phyloP scores from a whole-genome alignment of 1,284 basidiomycete species.

The Cutaneotrichosporon dermatis region DNA sequence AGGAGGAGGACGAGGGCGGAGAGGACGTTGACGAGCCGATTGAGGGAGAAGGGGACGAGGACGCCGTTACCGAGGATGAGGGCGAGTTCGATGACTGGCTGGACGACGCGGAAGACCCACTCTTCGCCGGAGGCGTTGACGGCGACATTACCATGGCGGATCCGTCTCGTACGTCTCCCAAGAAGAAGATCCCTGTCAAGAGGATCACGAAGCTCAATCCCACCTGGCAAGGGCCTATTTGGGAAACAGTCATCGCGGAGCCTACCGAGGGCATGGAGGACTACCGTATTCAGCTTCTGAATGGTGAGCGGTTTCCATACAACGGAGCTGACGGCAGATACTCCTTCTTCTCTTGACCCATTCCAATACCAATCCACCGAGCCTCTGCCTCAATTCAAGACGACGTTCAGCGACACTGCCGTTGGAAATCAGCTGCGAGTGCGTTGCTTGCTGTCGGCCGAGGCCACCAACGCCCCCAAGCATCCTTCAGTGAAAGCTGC shows the following conservation, averaged over 20 bases:
- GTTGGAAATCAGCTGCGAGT: slow-evolving; percentile 32
- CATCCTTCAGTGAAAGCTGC: slow-evolving; percentile 3
- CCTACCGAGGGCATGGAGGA: slow-evolving; percentile 35
- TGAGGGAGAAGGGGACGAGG: slow-evolving; percentile 23
- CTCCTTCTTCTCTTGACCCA: slow-evolving; percentile 42
- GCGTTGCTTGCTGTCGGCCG: slow-evolving; percentile 28
- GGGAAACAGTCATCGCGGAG: slow-evolving; percentile 40
- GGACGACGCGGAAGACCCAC: slow-evolving; percentile 25
- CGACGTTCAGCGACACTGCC: slow-evolving; percentile 27
- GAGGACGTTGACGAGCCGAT: slow-evolving; percentile 39
- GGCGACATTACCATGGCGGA: slow-evolving; percentile 35
- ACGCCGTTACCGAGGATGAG: slow-evolving; percentile 35
- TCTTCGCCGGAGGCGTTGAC: slow-evolving; percentile 32
- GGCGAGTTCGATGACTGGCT: slow-evolving; percentile 48
- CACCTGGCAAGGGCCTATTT: slow-evolving; percentile 42
- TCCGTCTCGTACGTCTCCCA: slow-evolving; percentile 15
- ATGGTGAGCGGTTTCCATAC: slow-evolving; percentile 30
- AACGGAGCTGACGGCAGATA: slow-evolving; percentile 27
- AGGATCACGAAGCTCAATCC: slow-evolving; percentile 45
- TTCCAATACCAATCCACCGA: slow-evolving; percentile 39
- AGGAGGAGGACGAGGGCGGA: slow-evolving; percentile 45
- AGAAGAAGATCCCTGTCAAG: slow-evolving; percentile 29
- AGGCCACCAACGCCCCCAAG: slow-evolving; percentile 13
- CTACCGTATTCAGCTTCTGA: slow-evolving; percentile 45
- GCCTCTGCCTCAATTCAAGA: slow-evolving; percentile 27